These are phyloP conservation scores for Lyophyllum semitale DNA, from an alignment of 768 basidiomycete genomes.

Conservation along the genomic window DNA sequence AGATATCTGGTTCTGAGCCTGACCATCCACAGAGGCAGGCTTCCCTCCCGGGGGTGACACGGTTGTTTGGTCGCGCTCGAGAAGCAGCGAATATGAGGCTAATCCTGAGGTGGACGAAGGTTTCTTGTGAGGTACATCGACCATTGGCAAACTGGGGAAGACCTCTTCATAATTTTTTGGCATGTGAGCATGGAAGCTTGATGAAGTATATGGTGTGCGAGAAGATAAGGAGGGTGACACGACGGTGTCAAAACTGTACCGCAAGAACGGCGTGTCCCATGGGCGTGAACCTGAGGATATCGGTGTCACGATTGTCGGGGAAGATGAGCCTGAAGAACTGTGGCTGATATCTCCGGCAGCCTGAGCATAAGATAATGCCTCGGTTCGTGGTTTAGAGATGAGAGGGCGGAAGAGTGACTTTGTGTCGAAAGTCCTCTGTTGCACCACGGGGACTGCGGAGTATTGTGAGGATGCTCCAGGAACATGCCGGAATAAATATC, in stretches of 20 bases:
- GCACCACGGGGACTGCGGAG: neutral
- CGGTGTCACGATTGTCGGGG: neutral
- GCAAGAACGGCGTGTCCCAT: neutral
- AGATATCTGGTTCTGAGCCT: neutral
- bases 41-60: too few species aligned
- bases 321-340: neutral
- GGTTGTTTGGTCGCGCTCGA: neutral
- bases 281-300: neutral
- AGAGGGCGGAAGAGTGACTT: neutral
- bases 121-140: neutral
- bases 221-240: neutral
- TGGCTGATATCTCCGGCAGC: neutral
- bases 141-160: neutral
- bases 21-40: neutral
- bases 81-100: neutral
- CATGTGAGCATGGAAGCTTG: neutral
- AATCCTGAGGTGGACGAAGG: neutral
- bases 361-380: neutral
- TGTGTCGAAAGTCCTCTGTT: neutral
- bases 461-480: neutral
- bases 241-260: neutral
- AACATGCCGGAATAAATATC: neutral
- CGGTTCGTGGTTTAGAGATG: neutral
- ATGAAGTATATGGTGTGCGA: neutral
- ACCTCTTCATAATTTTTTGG: neutral